Percentiles rank a stretch among this genome's conserved stretches.
phyloP scores from a whole-genome alignment of 352 stramenopile genomes.

The Plasmopara viticola region DNA sequence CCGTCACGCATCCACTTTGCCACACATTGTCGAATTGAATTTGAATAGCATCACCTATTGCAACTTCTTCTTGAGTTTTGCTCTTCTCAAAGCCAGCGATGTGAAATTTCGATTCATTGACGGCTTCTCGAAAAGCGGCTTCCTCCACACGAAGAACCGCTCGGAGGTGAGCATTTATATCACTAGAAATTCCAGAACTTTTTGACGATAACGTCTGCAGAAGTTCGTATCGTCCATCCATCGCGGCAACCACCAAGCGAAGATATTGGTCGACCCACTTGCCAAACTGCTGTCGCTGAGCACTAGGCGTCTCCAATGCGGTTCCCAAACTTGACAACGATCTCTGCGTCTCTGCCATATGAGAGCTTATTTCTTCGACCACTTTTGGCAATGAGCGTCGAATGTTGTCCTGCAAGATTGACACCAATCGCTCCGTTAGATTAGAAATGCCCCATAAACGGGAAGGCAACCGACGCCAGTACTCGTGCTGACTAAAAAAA shows the following conservation, averaged over 20 bases:
- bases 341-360: conserved; percentile 15
- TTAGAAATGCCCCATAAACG: conserved; percentile 30
- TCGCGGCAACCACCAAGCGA: conserved; percentile 26
- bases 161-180: conserved; percentile 14
- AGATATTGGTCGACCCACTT: conserved; percentile 29
- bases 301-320: conserved; percentile 13
- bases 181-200: neutral
- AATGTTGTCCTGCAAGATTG: conserved; percentile 49
- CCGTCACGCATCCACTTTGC: no score
- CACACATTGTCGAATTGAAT: conserved; percentile 8
- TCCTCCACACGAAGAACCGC: conserved; percentile 30
- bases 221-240: conserved; percentile 31
- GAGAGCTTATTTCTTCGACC: conserved; percentile 32
- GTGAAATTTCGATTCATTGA: conserved; percentile 15
- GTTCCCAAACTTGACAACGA: conserved; percentile 23
- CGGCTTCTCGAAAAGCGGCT: conserved; percentile 10
- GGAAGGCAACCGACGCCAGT: conserved; percentile 28
- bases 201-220: conserved; percentile 1
- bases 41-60: conserved; percentile 14
- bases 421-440: conserved; percentile 32
- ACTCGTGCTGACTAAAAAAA: conserved; percentile 51
- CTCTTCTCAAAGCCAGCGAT: neutral
- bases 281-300: conserved; percentile 31
- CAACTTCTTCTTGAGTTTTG: conserved; percentile 13
- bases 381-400: conserved; percentile 38